These are phyloP conservation scores for Phytophthora syringae DNA, from an alignment of 352 stramenopile genomes.

Conservation along the genomic window DNA sequence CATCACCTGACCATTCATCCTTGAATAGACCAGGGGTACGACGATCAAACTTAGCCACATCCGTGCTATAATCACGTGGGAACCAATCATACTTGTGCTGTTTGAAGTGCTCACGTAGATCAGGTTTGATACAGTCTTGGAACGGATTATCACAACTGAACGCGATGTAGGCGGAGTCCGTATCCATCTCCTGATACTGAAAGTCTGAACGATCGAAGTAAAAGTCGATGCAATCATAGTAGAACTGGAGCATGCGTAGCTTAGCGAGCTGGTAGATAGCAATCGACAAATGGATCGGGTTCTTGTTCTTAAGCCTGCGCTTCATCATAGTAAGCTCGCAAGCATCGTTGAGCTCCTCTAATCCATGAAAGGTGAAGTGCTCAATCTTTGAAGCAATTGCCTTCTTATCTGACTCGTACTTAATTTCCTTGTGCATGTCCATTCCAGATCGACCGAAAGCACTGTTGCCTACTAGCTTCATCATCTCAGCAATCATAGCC, in stretches of 20 bases:
- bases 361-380: constrained; percentile 5
- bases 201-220: background rate
- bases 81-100: constrained; percentile 28
- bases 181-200: too few species aligned
- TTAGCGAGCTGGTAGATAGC: background rate
- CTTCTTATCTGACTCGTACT: constrained; percentile 14
- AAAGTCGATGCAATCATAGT: constrained; percentile 10
- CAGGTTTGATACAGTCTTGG: constrained; percentile 18
- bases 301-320: background rate
- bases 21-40: constrained; percentile 26
- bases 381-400: constrained; percentile 7
- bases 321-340: constrained; percentile 18
- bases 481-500: constrained; percentile 25
- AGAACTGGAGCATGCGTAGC: background rate
- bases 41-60: constrained; percentile 1
- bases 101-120: constrained; percentile 13
- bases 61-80: constrained; percentile 1
- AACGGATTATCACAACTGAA: constrained; percentile 17
- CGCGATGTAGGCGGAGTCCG: background rate
- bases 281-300: constrained; percentile 1
- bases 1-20: constrained; percentile 18
- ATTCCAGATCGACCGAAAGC: constrained; percentile 24
- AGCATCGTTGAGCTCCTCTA: constrained; percentile 16
- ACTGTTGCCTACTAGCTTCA: constrained; percentile 25
- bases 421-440: constrained; percentile 25